Evolutionary conservation across 148 eudicot genomes (phyloP), one percentile per base, ranked within the genome.

Genomic region (Talinum fruticosum): DNA sequence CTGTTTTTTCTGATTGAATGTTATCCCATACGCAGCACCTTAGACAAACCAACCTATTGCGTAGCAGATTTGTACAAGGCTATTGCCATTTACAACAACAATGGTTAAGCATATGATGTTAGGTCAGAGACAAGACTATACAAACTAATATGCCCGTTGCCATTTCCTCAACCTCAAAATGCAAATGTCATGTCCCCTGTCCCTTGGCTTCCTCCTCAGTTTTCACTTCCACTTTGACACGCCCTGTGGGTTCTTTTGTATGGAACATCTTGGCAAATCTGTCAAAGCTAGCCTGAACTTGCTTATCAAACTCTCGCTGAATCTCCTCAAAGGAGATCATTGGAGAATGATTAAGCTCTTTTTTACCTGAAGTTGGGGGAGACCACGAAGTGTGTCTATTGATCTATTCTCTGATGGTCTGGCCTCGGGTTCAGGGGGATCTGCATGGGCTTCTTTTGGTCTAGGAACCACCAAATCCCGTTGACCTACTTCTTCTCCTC

Each of bases 401-500:
- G 24, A 1, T 66, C 8, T 34, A 6, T 66, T 12, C 5, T 24
- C 29, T n/a, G 12, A 24, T 34, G 44, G 7, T n/a, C 5, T 36
- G 10, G 5, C 15, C 30, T 70, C 73, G 3, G 30, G 51, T 24
- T 32, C 44, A 4, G 38, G 8, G 65, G 65, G 66, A 15, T 57
- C 34, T 19, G 10, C 61, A 61, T 7, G 10, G 8, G 76, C 18
- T 21, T 28, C 26, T 28, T 24, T 18, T 19, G 44, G 78, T 69
- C 64, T 79, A 10, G 75, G 36, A 24, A 82, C 79, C 62, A 75
- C 73, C 14, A 69, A 33, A 72, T 87, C 89, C 12, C 71, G 61
- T 13, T 8, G 72, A 5, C 88, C 90, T 28, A 90, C 76, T 2
- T 78, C 66, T 4, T 64, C 30, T 12, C 94, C 94, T 16, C 88